Evolutionary conservation across 768 basidiomycete species (phyloP).

Genomic region (Rhodotorula graminis): DNA sequence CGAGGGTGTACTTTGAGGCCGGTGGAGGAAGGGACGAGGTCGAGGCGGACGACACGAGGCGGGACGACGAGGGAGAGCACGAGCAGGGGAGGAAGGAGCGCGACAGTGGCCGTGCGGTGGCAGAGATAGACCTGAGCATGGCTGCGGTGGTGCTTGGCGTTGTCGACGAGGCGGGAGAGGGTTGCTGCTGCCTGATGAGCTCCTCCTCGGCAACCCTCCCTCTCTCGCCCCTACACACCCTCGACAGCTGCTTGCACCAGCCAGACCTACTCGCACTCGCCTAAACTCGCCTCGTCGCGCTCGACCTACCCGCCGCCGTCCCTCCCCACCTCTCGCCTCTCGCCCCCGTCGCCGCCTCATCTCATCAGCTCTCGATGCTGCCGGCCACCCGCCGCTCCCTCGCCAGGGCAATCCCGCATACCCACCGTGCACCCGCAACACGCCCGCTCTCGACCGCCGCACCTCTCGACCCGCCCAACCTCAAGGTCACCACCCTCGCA

Average conservation of each 20-base stretch:
- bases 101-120: neutral
- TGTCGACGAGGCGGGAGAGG: no score
- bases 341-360: neutral
- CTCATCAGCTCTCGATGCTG: neutral
- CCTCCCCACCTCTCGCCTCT: neutral
- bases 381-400: neutral
- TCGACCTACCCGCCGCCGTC: no score
- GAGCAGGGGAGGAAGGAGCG: neutral
- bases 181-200: no score
- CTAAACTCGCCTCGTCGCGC: no score
- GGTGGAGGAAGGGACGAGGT: conserved; percentile 4
- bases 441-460: conserved; percentile 2
- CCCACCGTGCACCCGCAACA: neutral
- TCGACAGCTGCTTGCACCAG: no score
- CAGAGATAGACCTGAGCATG: neutral
- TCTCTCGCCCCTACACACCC: no score
- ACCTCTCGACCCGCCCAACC: neutral
- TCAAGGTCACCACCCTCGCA: conserved; percentile 68
- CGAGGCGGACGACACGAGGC: neutral
- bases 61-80: neutral
- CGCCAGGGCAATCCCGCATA: neutral
- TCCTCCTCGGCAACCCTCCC: no score
- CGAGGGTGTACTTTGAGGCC: conserved; percentile 19
- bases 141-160: no score
- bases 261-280: no score